Percentiles rank a stretch among this genome's conserved stretches.
Evolutionary conservation across 106 monocot species (phyloP).

Genomic region (Xerophyta viscosa): DNA sequence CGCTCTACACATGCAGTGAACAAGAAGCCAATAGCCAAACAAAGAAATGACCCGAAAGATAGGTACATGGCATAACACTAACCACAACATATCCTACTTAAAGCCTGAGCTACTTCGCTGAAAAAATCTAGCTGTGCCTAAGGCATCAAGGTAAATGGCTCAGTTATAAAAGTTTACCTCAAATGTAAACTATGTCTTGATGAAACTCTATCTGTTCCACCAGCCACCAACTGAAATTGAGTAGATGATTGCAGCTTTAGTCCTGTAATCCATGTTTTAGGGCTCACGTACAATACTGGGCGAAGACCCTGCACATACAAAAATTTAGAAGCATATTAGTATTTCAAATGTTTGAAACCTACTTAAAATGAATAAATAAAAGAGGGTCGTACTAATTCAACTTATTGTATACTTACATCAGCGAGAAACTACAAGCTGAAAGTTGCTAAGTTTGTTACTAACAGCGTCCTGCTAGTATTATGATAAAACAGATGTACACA

Average conservation of each 20-base stretch:
- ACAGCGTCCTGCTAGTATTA: too few relatives aligned
- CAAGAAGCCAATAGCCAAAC: too few relatives aligned
- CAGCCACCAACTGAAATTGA: conserved; percentile 18
- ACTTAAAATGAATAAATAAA: neutral
- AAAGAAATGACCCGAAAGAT: too few relatives aligned
- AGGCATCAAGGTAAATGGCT: neutral
- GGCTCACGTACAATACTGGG: conserved; percentile 3
- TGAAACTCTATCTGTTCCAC: conserved; percentile 4
- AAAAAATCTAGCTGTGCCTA: neutral
- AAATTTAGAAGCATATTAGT: neutral
- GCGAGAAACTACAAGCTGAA: too few relatives aligned
- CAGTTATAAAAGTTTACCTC: conserved; percentile 6
- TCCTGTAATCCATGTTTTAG: conserved; percentile 4
- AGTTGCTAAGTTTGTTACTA: too few relatives aligned
- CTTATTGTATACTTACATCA: neutral
- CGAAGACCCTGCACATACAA: conserved; percentile 16
- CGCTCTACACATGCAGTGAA: too few relatives aligned
- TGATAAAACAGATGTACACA: too few relatives aligned
- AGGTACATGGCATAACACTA: too few relatives aligned
- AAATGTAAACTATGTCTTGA: conserved; percentile 10
- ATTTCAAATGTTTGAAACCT: neutral
- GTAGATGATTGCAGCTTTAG: conserved; percentile 3
- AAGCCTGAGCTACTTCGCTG: neutral
- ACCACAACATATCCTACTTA: too few relatives aligned
- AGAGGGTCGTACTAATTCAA: neutral